phyloP scores from a whole-genome alignment of 129 eudicot species.

The Helichrysum umbraculigerum region DNA sequence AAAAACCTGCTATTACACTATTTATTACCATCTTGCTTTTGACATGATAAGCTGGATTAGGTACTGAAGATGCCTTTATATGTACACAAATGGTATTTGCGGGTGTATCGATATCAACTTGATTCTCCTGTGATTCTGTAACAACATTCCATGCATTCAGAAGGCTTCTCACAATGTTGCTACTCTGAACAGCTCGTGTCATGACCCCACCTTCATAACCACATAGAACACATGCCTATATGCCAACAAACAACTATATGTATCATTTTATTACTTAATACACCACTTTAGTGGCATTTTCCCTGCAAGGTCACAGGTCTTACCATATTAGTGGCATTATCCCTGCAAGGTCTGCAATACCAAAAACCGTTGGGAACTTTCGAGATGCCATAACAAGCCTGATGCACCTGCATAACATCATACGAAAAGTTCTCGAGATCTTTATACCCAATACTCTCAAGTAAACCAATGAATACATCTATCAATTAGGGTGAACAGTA shows the following conservation, averaged over 20 bases:
- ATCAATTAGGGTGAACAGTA: conserved; percentile 12
- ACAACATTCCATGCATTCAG: conserved; percentile 46
- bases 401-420: conserved; percentile 53
- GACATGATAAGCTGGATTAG: conserved; percentile 18
- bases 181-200: conserved; percentile 57
- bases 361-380: conserved; percentile 54
- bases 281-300: conserved; percentile 48
- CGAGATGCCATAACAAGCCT: conserved; percentile 66
- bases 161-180: conserved; percentile 43
- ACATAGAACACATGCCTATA: conserved; percentile 61
- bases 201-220: conserved; percentile 70
- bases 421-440: conserved; percentile 11
- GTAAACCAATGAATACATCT: conserved; percentile 2
- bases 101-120: conserved; percentile 27
- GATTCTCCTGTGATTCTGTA: conserved; percentile 29
- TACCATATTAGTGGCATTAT: conserved; percentile 49
- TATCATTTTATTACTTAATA: conserved; percentile 15
- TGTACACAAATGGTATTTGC: conserved; percentile 21
- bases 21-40: conserved; percentile 29
- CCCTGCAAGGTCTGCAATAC: conserved; percentile 66
- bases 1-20: conserved; percentile 47
- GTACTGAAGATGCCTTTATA: conserved; percentile 29
- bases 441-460: conserved; percentile 6
- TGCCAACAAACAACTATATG: conserved; percentile 20
- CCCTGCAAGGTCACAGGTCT: conserved; percentile 44